Percentiles rank a stretch among this genome's conserved stretches.
Evolutionary conservation across 352 stramenopile species (phyloP).

Genomic region (Elongisporangium anandrum): DNA sequence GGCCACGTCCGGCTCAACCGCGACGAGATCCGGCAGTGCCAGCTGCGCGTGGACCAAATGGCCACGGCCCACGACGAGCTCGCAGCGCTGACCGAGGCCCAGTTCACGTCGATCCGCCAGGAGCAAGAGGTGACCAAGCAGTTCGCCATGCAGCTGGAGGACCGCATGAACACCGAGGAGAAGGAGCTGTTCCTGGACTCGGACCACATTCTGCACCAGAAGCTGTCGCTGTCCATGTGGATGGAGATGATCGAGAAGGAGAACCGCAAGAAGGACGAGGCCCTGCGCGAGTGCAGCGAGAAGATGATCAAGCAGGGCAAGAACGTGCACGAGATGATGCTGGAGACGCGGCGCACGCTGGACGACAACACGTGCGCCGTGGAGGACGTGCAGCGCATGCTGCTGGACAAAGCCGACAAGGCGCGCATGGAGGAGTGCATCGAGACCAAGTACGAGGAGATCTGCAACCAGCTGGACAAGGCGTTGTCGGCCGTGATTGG

Average conservation of each 20-base stretch:
- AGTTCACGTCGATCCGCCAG: constrained; percentile 43
- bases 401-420: constrained; percentile 76
- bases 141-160: constrained; percentile 81
- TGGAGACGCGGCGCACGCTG: constrained; percentile 71
- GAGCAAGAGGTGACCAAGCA: constrained; percentile 77
- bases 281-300: constrained; percentile 73
- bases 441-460: constrained; percentile 90
- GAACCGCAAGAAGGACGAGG: constrained; percentile 63
- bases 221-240: constrained; percentile 76
- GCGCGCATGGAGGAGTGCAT: constrained; percentile 87
- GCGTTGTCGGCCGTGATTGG: constrained; percentile 78
- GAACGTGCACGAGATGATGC: constrained; percentile 86
- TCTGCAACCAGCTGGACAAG: constrained; percentile 90
- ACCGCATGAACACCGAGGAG: constrained; percentile 78
- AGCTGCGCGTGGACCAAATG: constrained; percentile 41
- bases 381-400: constrained; percentile 72
- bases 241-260: constrained; percentile 74
- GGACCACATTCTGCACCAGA: constrained; percentile 75
- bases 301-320: constrained; percentile 79
- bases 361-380: constrained; percentile 84
- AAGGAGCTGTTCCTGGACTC: constrained; percentile 78
- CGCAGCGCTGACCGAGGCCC: constrained; percentile 42
- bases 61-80: constrained; percentile 42
- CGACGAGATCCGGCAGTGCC: constrained; percentile 46
- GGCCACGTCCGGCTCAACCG: constrained; percentile 36